Base-by-base conservation (phyloP, 257 asterid species). In the Penstemon davidsonii region DNA sequence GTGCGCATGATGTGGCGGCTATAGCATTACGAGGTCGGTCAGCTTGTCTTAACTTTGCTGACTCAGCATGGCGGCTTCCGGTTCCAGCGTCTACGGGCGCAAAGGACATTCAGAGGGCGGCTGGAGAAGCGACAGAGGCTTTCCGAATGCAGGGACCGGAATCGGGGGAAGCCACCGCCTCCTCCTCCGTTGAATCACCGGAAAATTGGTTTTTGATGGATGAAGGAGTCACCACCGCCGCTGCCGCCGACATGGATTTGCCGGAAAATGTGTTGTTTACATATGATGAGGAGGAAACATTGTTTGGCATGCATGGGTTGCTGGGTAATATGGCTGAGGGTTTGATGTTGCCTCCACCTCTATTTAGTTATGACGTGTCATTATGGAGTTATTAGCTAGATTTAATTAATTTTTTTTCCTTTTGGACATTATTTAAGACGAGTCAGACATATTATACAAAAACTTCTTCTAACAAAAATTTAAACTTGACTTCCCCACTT, bases 41-140 rank as follows among this genome's bases (percentile, higher is more conserved):
- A 5, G 88, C 96, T n/a, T 86, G 94, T 40, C 72, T 89, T 13
- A 89, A 86, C 8, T 89, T 89, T 39, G 91, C 88, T 0, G 94
- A 89, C 73, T 89, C 96, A 0, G 78, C 84, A 38, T 89, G 88
- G 90, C 71, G 68, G 50, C 62, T 89, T 62, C 88, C 85, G 1
- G 68, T 81, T 15, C 96, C 94, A 7, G 84, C 79, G 0, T 78
- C 96, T 1, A 2, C 78, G 5, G 68, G 73, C 18, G 70, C 88
- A 4, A 85, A 85, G 75, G 86, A 81, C 37, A 86, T 89, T 7
- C 87, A 82, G 68, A 86, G 75, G 69, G 88, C 87, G 2, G 90
- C 94, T 0, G 80, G 83, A 0, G 80, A 80, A 62, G 94, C 89
- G 1, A 91, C 87, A 0, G 80, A 86, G 77, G 79, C 80, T 0